These are phyloP conservation scores for Mortierella sp. DNA, from an alignment of 371 early-diverging fungal genomes.

Conservation along the genomic window DNA sequence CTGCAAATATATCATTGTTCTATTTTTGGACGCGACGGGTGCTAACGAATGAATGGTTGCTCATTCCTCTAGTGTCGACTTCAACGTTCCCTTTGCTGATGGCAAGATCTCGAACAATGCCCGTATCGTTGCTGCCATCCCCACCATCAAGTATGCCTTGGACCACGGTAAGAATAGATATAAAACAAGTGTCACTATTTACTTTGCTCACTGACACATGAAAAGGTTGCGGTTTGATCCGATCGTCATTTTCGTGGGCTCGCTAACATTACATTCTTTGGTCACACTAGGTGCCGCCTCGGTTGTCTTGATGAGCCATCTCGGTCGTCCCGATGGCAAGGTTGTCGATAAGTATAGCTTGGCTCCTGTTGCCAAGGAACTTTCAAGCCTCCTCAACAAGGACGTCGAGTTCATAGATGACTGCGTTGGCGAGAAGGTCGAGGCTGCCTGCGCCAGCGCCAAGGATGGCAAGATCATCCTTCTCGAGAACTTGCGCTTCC, in stretches of 20 bases:
- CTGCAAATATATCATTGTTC: background rate
- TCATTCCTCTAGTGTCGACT: conserved; percentile 87
- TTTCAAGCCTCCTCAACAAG: conserved; percentile 83
- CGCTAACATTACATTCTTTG: background rate
- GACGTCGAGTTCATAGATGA: conserved; percentile 93
- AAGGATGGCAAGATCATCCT: conserved; percentile 91
- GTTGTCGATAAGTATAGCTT: conserved; percentile 90
- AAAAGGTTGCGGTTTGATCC: conserved; percentile 29
- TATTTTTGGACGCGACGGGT: background rate
- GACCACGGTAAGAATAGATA: conserved; percentile 70
- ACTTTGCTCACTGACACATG: conserved; percentile 39
- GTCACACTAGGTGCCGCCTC: conserved; percentile 76
- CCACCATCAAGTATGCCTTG: conserved; percentile 94
- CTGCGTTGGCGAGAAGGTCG: conserved; percentile 94
- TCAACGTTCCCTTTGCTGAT: conserved; percentile 97
- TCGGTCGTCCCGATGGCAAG: conserved; percentile 98
- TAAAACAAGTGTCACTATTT: background rate
- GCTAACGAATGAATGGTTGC: conserved; percentile 1
- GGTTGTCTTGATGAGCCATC: conserved; percentile 97
- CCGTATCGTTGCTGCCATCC: conserved; percentile 97
- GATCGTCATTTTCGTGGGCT: conserved; percentile 3
- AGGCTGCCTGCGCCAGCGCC: conserved; percentile 83
- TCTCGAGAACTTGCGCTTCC: conserved; percentile 98
- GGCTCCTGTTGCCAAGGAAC: conserved; percentile 92
- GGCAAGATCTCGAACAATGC: conserved; percentile 96